Conservation (phyloP, 2,329 filamentous ascomycete species). For the Ustulina deusta region DNA sequence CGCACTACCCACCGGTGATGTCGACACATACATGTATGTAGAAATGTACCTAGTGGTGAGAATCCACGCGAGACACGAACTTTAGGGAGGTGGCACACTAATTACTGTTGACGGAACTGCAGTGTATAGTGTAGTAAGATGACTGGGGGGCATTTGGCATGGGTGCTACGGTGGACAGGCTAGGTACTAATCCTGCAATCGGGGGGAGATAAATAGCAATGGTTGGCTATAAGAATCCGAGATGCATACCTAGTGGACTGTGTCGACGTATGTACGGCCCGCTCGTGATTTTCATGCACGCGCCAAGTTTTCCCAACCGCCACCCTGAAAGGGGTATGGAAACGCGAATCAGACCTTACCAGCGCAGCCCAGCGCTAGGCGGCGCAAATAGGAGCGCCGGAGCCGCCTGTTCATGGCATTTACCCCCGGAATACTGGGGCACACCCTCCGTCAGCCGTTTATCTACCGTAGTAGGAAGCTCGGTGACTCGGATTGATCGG, state of each 20-base stretch:
- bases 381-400: conserved; percentile 28
- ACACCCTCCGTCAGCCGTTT: conserved; percentile 35
- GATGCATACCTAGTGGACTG: neutral
- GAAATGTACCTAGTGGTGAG: conserved; percentile 6
- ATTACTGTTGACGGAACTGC: conserved; percentile 14
- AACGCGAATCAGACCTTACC: conserved; percentile 26
- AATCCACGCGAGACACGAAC: conserved; percentile 28
- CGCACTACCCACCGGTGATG: neutral
- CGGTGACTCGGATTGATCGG: conserved; percentile 36
- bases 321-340: conserved; percentile 12
- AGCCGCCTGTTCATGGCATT: conserved; percentile 33
- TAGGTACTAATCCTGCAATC: conserved; percentile 15
- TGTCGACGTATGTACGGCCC: conserved; percentile 9
- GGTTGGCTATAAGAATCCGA: conserved; percentile 18
- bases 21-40: conserved; percentile 15
- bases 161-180: conserved; percentile 16
- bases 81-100: conserved; percentile 27
- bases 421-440: conserved; percentile 38
- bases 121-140: conserved; percentile 30
- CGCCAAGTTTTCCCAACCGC: conserved; percentile 13
- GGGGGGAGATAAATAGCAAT: conserved; percentile 23
- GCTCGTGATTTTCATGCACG: conserved; percentile 17
- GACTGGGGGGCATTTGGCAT: conserved; percentile 27
- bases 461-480: conserved; percentile 34
- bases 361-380: conserved; percentile 13